phyloP scores from a whole-genome alignment of 2,329 filamentous ascomycete genomes.

The Cordyceps fumosorosea region DNA sequence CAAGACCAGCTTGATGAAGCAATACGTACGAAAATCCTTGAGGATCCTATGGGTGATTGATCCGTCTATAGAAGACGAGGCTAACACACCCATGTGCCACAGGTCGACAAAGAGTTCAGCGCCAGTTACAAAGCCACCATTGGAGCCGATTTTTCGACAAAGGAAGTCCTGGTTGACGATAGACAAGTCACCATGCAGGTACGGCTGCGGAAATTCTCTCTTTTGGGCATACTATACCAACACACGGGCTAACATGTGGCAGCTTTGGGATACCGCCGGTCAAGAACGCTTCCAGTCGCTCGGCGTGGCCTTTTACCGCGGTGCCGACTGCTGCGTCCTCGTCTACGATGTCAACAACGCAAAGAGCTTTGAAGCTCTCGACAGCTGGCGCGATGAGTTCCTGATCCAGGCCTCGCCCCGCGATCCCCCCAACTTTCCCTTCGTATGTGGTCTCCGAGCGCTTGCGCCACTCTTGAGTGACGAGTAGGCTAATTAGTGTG shows the following conservation, averaged over 20 bases:
- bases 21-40: conserved; percentile 72
- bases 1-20: conserved; percentile 99
- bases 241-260: not conserved
- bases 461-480: too few species aligned
- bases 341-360: conserved; percentile 99
- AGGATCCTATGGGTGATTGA: not conserved
- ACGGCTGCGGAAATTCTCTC: conserved; percentile 20
- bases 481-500: conserved; percentile 13
- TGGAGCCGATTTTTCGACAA: conserved; percentile 95
- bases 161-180: conserved; percentile 96
- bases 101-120: conserved; percentile 99
- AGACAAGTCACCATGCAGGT: conserved; percentile 98
- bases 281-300: conserved; percentile 97
- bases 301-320: conserved; percentile 94
- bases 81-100: conserved; percentile 14
- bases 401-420: conserved; percentile 93
- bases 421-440: conserved; percentile 95
- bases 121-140: conserved; percentile 99
- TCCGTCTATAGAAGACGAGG: not conserved
- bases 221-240: conserved; percentile 11
- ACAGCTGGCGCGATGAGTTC: conserved; percentile 98
- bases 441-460: conserved; percentile 56
- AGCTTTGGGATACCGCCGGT: conserved; percentile 97
- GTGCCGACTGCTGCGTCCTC: conserved; percentile 94
- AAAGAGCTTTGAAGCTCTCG: conserved; percentile 97